Percentiles rank a stretch among this genome's conserved stretches.
These are phyloP conservation scores for Pyrrhoderma noxium DNA, from an alignment of 1,284 basidiomycete genomes.

Conservation along the genomic window DNA sequence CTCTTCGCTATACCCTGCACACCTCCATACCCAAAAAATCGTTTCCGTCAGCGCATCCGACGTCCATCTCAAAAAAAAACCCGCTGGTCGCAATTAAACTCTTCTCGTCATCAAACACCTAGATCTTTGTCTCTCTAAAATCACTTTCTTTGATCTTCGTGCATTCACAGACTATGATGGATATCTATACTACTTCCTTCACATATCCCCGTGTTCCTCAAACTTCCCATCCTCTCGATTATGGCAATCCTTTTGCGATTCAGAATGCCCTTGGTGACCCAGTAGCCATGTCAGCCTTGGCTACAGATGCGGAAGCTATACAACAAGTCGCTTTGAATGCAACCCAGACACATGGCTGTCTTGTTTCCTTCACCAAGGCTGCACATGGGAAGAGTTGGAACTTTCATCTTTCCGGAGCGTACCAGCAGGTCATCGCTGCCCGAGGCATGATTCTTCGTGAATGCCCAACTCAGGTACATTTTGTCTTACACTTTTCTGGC, in stretches of 20 bases:
- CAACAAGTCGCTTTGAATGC: conserved; percentile 78
- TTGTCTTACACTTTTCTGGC: conserved; percentile 4
- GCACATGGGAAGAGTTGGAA: conserved; percentile 74
- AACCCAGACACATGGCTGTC: conserved; percentile 74
- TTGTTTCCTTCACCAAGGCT: conserved; percentile 71
- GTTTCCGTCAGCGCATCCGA: too few species aligned
- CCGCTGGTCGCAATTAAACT: not conserved
- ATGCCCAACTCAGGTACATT: conserved; percentile 72
- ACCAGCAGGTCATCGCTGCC: conserved; percentile 89
- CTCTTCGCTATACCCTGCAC: conserved; percentile 17
- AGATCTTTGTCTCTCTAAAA: conserved; percentile 1
- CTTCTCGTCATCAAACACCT: not conserved
- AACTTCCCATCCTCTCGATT: conserved; percentile 55
- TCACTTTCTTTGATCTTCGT: conserved; percentile 4
- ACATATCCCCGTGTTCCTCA: conserved; percentile 75
- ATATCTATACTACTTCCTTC: conserved; percentile 90
- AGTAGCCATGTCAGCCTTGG: conserved; percentile 27
- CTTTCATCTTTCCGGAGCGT: conserved; percentile 86
- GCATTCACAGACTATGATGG: conserved; percentile 48
- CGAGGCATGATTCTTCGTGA: conserved; percentile 86
- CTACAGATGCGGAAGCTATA: conserved; percentile 60
- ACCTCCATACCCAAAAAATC: too few species aligned
- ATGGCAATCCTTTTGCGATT: conserved; percentile 37
- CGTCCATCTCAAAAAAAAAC: too few species aligned
- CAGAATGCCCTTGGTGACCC: conserved; percentile 23